phyloP scores from a whole-genome alignment of 169 alveolate species.

The Plasmodium gonderi region DNA sequence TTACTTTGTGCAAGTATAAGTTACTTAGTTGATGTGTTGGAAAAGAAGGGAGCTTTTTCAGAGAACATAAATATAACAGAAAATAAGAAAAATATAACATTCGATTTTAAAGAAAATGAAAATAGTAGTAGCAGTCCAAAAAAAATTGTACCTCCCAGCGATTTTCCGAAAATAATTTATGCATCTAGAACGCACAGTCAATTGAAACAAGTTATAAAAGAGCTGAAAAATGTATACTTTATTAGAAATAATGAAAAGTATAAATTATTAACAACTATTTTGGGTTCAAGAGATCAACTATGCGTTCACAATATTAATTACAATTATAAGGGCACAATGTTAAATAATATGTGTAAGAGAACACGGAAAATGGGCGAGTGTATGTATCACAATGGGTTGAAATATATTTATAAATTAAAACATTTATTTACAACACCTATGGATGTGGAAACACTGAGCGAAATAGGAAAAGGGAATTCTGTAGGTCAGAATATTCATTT shows the following conservation, averaged over 20 bases:
- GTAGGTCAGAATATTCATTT: conserved; percentile 80
- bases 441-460: conserved; percentile 91
- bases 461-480: conserved; percentile 77
- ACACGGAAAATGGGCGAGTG: conserved; percentile 85
- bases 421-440: conserved; percentile 85
- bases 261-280: conserved; percentile 85
- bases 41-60: conserved; percentile 78
- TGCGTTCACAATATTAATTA: conserved; percentile 90
- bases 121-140: conserved; percentile 45
- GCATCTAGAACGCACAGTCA: conserved; percentile 96
- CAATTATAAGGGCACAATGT: conserved; percentile 82
- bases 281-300: conserved; percentile 93
- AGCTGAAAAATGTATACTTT: conserved; percentile 85
- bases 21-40: conserved; percentile 76
- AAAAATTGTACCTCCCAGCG: conserved; percentile 39
- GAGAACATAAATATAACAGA: conserved; percentile 68
- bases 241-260: conserved; percentile 83
- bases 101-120: conserved; percentile 34
- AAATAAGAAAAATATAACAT: conserved; percentile 17
- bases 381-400: conserved; percentile 83
- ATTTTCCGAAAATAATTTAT: conserved; percentile 85
- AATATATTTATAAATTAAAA: conserved; percentile 73
- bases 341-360: conserved; percentile 85
- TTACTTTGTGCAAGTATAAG: conserved; percentile 93
- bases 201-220: conserved; percentile 92